Percentiles rank a stretch among this genome's conserved stretches.
Evolutionary conservation across 257 asterid species (phyloP).

Genomic region (Solanum habrochaites): DNA sequence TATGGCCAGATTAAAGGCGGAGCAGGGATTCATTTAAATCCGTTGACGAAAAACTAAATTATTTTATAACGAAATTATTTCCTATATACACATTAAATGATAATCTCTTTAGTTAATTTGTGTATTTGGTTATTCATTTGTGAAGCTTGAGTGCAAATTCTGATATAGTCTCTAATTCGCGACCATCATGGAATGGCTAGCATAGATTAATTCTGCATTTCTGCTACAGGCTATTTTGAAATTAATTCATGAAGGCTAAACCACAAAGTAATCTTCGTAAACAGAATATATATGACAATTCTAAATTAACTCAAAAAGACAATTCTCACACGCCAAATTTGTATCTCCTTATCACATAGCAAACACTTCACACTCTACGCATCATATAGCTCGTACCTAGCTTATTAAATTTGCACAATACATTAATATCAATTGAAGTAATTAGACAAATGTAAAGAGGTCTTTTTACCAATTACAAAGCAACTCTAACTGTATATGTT

Average conservation of each 20-base stretch:
- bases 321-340: not conserved
- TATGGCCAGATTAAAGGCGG: not conserved
- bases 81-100: no score
- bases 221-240: no score
- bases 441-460: not conserved
- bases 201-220: no score
- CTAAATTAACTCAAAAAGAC: not conserved
- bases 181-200: not conserved
- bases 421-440: not conserved
- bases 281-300: not conserved
- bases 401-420: not conserved
- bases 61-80: no score
- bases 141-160: not conserved
- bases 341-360: no score
- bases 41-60: no score
- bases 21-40: not conserved
- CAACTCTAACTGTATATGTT: not conserved
- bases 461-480: not conserved
- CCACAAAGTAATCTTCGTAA: accelerated
- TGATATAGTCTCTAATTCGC: not conserved
- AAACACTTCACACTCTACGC: no score
- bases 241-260: not conserved
- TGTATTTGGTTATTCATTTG: not conserved
- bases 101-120: not conserved
- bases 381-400: not conserved